phyloP scores from a whole-genome alignment of 441 rosid species.

The Eutrema salsugineum region DNA sequence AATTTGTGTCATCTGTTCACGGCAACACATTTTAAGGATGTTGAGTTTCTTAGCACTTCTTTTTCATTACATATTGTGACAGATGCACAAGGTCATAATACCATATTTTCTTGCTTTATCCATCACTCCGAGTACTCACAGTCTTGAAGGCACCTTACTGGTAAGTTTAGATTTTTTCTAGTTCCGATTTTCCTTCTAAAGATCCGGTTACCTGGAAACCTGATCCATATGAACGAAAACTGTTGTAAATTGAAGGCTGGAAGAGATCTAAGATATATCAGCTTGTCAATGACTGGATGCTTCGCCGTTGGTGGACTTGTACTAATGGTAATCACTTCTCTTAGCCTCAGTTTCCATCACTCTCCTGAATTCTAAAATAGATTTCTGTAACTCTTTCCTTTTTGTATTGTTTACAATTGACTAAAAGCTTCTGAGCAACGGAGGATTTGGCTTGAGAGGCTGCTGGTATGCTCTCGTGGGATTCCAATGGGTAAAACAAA shows the following conservation, averaged over 20 bases:
- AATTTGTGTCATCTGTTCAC: background rate
- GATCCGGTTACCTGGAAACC: background rate
- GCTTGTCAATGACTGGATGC: slow-evolving; percentile 87
- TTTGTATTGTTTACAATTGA: slow-evolving; percentile 1
- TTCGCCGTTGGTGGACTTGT: slow-evolving; percentile 54
- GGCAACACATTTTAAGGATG: background rate
- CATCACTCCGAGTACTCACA: slow-evolving; percentile 72
- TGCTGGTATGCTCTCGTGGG: slow-evolving; percentile 74
- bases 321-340: slow-evolving; percentile 44
- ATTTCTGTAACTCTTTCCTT: slow-evolving; percentile 5
- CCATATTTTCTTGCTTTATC: slow-evolving; percentile 69
- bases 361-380: background rate
- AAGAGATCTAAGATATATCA: slow-evolving; percentile 77
- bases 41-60: background rate
- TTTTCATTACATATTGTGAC: slow-evolving; percentile 17
- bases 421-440: slow-evolving; percentile 51
- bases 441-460: slow-evolving; percentile 59
- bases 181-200: background rate
- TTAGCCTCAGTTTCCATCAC: background rate
- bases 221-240: background rate
- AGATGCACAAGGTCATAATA: slow-evolving; percentile 88
- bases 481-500: slow-evolving; percentile 71
- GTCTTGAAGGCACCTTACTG: slow-evolving; percentile 93
- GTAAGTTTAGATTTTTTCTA: slow-evolving; percentile 32
- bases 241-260: slow-evolving; percentile 67